Evolutionary conservation across 805 yeast genomes (phyloP).

Genomic region (Candida peoriensis): DNA sequence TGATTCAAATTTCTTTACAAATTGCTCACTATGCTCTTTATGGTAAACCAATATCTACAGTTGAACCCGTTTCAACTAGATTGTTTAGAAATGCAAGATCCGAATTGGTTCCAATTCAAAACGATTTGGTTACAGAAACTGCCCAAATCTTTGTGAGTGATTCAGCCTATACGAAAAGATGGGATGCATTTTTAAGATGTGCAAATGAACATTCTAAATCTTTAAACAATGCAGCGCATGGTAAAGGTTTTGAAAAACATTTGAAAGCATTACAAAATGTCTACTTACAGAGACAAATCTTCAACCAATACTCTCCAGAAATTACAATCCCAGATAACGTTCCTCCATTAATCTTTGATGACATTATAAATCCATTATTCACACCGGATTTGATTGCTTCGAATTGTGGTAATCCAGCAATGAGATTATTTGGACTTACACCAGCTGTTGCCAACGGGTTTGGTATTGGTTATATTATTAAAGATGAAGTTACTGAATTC

Average conservation of each 20-base stretch:
- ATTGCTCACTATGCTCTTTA: slow-evolving; percentile 87
- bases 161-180: slow-evolving; percentile 38
- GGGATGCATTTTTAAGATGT: slow-evolving; percentile 45
- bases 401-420: slow-evolving; percentile 90
- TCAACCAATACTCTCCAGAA: slow-evolving; percentile 42
- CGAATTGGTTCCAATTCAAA: slow-evolving; percentile 63
- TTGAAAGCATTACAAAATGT: slow-evolving; percentile 57
- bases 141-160: slow-evolving; percentile 65
- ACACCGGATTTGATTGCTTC: slow-evolving; percentile 47
- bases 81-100: slow-evolving; percentile 65
- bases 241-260: slow-evolving; percentile 71
- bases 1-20: slow-evolving; percentile 86
- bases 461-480: slow-evolving; percentile 89
- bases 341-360: slow-evolving; percentile 44
- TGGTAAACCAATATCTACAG: slow-evolving; percentile 83
- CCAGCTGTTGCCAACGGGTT: slow-evolving; percentile 87
- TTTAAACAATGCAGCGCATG: slow-evolving; percentile 49
- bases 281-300: slow-evolving; percentile 41
- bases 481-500: slow-evolving; percentile 72
- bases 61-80: slow-evolving; percentile 84
- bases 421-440: slow-evolving; percentile 81
- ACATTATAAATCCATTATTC: slow-evolving; percentile 30
- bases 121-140: slow-evolving; percentile 41
- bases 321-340: slow-evolving; percentile 28
- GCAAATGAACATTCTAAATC: slow-evolving; percentile 46